Conservation (phyloP, 345 rosid genomes). For the Angophora floribunda region DNA sequence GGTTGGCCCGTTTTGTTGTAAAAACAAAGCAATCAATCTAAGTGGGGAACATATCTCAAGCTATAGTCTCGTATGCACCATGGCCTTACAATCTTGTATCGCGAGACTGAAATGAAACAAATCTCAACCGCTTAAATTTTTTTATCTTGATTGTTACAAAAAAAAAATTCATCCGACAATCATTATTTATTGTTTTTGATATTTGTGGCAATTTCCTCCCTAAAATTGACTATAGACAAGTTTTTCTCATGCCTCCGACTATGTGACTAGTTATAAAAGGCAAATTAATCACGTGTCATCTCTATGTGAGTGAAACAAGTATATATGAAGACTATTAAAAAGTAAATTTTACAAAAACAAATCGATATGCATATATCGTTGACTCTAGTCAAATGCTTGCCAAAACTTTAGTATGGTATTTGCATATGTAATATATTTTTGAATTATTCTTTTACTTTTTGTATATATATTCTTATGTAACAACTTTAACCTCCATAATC, state of each 20-base stretch:
- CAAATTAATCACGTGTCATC: not conserved
- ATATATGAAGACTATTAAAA: not conserved
- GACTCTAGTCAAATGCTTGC: not conserved
- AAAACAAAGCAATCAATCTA: not conserved
- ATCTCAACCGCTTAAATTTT: not conserved
- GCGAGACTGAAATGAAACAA: not conserved
- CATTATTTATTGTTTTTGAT: not conserved
- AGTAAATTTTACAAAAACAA: not conserved
- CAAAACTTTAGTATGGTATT: not conserved
- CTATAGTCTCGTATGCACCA: not conserved
- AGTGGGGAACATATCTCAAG: not conserved
- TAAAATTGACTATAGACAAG: not conserved
- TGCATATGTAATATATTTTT: not conserved
- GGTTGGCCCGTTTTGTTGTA: not conserved
- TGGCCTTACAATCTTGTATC: not conserved
- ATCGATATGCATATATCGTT: not conserved
- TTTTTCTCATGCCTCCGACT: not conserved
- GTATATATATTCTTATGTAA: not conserved
- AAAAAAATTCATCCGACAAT: not conserved
- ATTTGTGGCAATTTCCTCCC: not conserved
- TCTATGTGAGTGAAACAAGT: not conserved
- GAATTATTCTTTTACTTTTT: not conserved
- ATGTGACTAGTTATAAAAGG: not conserved
- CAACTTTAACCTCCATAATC: not conserved
- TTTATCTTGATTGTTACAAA: rapidly evolving